Conservation (phyloP, 352 stramenopile species). For the Globisporangium viniferum region DNA sequence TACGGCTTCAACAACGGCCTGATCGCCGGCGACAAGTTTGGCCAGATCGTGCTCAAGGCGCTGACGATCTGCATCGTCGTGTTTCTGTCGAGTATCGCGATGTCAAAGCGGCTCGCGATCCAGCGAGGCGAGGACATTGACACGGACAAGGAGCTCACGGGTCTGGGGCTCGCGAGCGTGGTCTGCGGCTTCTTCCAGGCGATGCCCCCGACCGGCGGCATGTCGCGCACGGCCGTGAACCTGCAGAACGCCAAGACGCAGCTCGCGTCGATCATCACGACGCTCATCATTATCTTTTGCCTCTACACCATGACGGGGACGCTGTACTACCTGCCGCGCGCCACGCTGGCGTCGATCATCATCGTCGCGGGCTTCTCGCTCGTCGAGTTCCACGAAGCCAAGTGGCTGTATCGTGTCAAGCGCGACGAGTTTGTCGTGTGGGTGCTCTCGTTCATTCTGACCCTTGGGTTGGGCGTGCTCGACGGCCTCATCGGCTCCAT, state of each 20-base stretch:
- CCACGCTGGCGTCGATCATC: constrained; percentile 82
- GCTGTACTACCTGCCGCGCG: constrained; percentile 83
- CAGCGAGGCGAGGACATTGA: constrained; percentile 65
- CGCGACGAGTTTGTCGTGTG: constrained; percentile 59
- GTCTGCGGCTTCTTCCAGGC: constrained; percentile 77
- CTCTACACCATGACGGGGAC: constrained; percentile 81
- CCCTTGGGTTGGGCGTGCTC: constrained; percentile 44
- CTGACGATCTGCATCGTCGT: constrained; percentile 76
- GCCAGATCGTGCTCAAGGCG: constrained; percentile 49
- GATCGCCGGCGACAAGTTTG: constrained; percentile 39
- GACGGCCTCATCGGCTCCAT: constrained; percentile 49
- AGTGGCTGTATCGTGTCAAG: constrained; percentile 69
- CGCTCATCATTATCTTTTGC: constrained; percentile 73
- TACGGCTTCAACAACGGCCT: constrained; percentile 44
- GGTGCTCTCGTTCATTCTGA: constrained; percentile 46
- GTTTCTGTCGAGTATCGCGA: constrained; percentile 88
- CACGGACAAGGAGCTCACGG: constrained; percentile 83
- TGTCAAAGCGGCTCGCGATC: constrained; percentile 80
- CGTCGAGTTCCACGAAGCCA: constrained; percentile 85
- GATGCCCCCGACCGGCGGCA: constrained; percentile 81
- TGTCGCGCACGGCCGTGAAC: constrained; percentile 88
- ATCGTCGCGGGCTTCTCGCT: constrained; percentile 87
- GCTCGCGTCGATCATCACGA: constrained; percentile 81
- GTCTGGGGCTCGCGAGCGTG: constrained; percentile 80
- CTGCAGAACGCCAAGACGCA: constrained; percentile 81